Evolutionary conservation across 345 rosid species (phyloP).

Genomic region (Populus alba): DNA sequence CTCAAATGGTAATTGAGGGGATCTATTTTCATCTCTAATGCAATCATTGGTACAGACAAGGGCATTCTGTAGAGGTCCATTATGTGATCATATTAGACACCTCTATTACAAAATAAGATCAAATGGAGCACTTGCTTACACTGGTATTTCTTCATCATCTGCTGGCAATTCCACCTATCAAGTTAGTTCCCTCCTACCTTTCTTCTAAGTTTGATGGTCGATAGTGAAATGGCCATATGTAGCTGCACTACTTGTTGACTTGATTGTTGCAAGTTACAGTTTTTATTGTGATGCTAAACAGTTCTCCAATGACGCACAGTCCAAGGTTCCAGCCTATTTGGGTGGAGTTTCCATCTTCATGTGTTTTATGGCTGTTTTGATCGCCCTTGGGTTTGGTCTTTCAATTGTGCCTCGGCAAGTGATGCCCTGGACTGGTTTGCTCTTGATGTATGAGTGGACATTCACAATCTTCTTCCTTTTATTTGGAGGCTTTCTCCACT

Average conservation of each 20-base stretch:
- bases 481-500: constrained; percentile 64
- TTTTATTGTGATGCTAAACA: constrained; percentile 29
- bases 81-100: constrained; percentile 61
- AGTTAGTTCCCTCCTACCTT: constrained; percentile 31
- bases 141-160: constrained; percentile 53
- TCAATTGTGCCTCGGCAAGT: constrained; percentile 76
- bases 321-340: constrained; percentile 65
- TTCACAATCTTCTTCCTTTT: constrained; percentile 60
- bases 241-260: background rate
- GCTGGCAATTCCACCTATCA: constrained; percentile 45
- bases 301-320: constrained; percentile 43
- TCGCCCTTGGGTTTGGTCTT: constrained; percentile 61
- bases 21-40: background rate
- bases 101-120: constrained; percentile 55
- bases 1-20: background rate
- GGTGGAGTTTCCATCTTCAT: constrained; percentile 56
- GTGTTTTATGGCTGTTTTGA: constrained; percentile 49
- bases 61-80: constrained; percentile 54
- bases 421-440: constrained; percentile 87
- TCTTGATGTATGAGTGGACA: constrained; percentile 85
- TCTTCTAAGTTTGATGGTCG: background rate
- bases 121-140: constrained; percentile 54
- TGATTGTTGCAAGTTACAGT: constrained; percentile 8
- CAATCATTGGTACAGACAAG: constrained; percentile 47
- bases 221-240: background rate